Conservation (phyloP, 805 yeast genomes). For the Kodamaea jinghongensis region DNA sequence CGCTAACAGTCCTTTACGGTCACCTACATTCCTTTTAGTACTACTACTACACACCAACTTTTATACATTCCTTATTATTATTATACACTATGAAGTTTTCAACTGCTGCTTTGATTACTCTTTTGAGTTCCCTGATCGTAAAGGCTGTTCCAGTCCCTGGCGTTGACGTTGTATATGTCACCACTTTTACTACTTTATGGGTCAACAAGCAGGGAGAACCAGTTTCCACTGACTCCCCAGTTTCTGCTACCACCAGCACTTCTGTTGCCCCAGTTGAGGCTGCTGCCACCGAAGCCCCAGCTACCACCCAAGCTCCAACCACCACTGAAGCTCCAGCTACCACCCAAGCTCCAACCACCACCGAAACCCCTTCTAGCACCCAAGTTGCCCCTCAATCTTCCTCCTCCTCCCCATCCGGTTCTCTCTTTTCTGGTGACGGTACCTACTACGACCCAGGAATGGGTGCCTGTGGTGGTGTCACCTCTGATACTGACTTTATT, state of each 20-base stretch:
- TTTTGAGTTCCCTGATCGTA: conserved; percentile 13
- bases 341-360: conserved; percentile 7
- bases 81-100: conserved; percentile 20
- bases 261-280: conserved; percentile 2
- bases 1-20: conserved; percentile 2
- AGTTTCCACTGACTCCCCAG: conserved; percentile 10
- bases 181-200: conserved; percentile 20
- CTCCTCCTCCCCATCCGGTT: conserved; percentile 10
- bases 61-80: conserved; percentile 4
- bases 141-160: conserved; percentile 29
- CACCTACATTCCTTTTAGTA: conserved; percentile 1
- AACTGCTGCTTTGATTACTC: conserved; percentile 14
- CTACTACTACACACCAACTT: neutral
- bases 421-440: conserved; percentile 41
- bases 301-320: conserved; percentile 16
- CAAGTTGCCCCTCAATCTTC: conserved; percentile 14
- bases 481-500: conserved; percentile 45
- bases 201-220: conserved; percentile 10
- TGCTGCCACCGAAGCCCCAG: conserved; percentile 14
- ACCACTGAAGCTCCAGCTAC: conserved; percentile 11
- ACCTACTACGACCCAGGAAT: conserved; percentile 46
- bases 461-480: conserved; percentile 57
- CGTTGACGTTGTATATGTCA: conserved; percentile 22
- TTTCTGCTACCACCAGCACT: conserved; percentile 6
- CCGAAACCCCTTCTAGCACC: conserved; percentile 14